Conservation (phyloP, 2,329 filamentous ascomycete genomes). For the Hysterium pulicare region DNA sequence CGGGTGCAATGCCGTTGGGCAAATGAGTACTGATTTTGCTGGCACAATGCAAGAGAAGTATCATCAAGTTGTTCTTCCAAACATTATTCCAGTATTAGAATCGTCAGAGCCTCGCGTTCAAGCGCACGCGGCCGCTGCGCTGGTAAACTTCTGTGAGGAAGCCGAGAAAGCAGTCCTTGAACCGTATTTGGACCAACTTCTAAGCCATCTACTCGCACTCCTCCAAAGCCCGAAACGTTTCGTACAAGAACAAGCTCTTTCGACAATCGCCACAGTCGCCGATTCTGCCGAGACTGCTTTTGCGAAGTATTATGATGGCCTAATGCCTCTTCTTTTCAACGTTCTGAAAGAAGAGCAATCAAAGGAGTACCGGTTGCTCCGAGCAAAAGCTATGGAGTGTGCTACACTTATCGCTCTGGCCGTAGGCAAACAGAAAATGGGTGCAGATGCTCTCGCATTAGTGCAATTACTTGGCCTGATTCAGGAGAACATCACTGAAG, state of each 20-base stretch:
- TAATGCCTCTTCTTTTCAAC: constrained; percentile 92
- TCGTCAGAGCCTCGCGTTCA: constrained; percentile 91
- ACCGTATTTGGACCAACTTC: constrained; percentile 84
- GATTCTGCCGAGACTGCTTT: constrained; percentile 96
- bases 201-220: constrained; percentile 81
- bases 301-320: constrained; percentile 87
- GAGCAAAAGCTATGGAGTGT: constrained; percentile 99
- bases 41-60: constrained; percentile 97
- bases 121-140: constrained; percentile 92
- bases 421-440: constrained; percentile 90
- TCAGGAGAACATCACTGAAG: constrained; percentile 74
- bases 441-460: constrained; percentile 78
- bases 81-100: constrained; percentile 87
- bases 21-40: constrained; percentile 99
- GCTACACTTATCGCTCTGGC: constrained; percentile 93
- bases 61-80: constrained; percentile 79
- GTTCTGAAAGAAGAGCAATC: constrained; percentile 87
- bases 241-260: constrained; percentile 95
- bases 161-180: constrained; percentile 89
- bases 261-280: constrained; percentile 97
- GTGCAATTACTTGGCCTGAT: constrained; percentile 86
- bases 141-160: constrained; percentile 99
- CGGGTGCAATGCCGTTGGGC: constrained; percentile 95
- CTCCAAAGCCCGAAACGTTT: constrained; percentile 91
- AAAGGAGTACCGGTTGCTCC: constrained; percentile 85